Evolutionary conservation across 164 flowering plant species (phyloP), one percentile per base, ranked within the genome.

Genomic region (Sedum album): DNA sequence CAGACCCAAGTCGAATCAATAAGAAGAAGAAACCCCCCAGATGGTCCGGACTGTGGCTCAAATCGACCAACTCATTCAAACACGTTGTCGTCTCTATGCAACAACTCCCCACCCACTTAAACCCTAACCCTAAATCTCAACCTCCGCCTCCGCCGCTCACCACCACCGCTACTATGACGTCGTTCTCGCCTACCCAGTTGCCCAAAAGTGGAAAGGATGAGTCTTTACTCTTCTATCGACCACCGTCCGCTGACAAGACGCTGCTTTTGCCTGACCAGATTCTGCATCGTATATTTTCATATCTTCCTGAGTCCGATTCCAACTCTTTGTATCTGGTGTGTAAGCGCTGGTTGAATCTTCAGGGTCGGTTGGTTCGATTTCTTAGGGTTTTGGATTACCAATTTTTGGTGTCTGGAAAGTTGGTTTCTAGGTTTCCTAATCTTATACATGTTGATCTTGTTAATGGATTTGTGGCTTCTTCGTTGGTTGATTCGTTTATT

Each of bases 341-440:
- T 78, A 88, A 86, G 72, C 80, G 93, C 41, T 91, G 97, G 97
- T 70, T 88, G n/a, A 64, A 66, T 62, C 81, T 91, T 48, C 81
- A 81, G 33, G 97, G 95, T 15, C 82, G 86, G 13, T 82, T 89
- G 5, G 79, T 82, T 17, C 79, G 82, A 51, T 84, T 88, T 10
- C 31, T 91, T 15, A 84, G 72, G 76, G 71, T 91, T 26, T 76
- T 85, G 6, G 96, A 91, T 55, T 91, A 90, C 91, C 75, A 72
- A 0, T 91, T 89, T 66, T 82, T 91, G 4, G 72, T 73, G 14
- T 83, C 91, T 0, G 90, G 97, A 44, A 68, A 90, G 46, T 79
- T 91, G 63, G 68, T 82, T 67, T 72, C 70, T 2, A 75, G 97
- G 20, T 89, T 91, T 71, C 96, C 97, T 0, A 88, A 88, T 72